These are phyloP conservation scores for Raphanus raphanistrum DNA, from an alignment of 345 rosid species.

Conservation along the genomic window DNA sequence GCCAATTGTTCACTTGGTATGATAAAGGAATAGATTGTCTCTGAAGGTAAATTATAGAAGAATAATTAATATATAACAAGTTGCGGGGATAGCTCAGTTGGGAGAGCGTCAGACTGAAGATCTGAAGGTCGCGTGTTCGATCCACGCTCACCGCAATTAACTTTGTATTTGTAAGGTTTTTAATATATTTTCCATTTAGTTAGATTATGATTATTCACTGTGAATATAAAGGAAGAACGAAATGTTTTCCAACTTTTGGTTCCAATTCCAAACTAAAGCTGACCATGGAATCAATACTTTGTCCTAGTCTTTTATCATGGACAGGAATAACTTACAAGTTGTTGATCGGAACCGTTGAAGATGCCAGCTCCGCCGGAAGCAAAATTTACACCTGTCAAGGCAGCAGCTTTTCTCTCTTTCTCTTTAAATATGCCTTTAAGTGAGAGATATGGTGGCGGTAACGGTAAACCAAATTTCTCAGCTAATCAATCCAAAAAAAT, in stretches of 20 bases:
- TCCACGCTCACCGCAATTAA: constrained; percentile 78
- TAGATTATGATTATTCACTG: neutral
- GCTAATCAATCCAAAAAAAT: constrained; percentile 37
- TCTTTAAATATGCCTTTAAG: neutral
- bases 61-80: neutral
- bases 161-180: neutral
- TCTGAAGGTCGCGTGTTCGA: constrained; percentile 97
- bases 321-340: neutral
- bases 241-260: neutral
- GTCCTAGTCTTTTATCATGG: neutral
- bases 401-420: constrained; percentile 17
- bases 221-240: neutral
- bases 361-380: constrained; percentile 70
- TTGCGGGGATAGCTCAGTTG: constrained; percentile 27
- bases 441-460: constrained; percentile 57
- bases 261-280: neutral
- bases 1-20: constrained; percentile 54
- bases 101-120: constrained; percentile 99
- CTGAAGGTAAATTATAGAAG: neutral
- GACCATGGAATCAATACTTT: constrained; percentile 10
- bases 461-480: constrained; percentile 58
- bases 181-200: neutral
- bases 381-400: constrained; percentile 53
- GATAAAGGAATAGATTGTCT: constrained; percentile 50
- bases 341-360: constrained; percentile 30